phyloP scores from a whole-genome alignment of 2,329 filamentous ascomycete genomes.

The Neonectria magnoliae region DNA sequence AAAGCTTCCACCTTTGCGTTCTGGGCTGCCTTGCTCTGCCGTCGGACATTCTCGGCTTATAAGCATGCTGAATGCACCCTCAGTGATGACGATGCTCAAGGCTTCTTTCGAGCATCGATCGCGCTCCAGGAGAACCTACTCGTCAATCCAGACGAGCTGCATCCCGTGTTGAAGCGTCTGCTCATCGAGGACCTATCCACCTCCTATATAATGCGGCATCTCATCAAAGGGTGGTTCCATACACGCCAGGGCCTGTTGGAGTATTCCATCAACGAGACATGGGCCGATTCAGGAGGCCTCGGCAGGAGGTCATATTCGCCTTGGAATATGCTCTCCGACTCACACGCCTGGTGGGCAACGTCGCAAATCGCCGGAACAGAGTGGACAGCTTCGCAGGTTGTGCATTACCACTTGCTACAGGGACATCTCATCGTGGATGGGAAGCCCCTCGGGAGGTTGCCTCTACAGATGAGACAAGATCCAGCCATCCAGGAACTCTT shows the following conservation, averaged over 20 bases:
- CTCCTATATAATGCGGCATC: slow-evolving; percentile 11
- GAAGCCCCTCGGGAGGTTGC: slow-evolving; percentile 57
- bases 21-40: slow-evolving; percentile 66
- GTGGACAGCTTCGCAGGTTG: slow-evolving; percentile 27
- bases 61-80: neutral
- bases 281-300: neutral
- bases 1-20: slow-evolving; percentile 55
- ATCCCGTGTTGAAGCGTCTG: slow-evolving; percentile 12
- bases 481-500: slow-evolving; percentile 61
- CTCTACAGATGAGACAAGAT: slow-evolving; percentile 58
- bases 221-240: slow-evolving; percentile 13
- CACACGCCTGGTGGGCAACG: slow-evolving; percentile 16
- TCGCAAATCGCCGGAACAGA: neutral
- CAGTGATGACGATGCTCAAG: slow-evolving; percentile 9
- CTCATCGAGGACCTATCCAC: slow-evolving; percentile 35
- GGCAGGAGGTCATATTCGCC: slow-evolving; percentile 2
- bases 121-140: slow-evolving; percentile 43
- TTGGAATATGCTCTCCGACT: slow-evolving; percentile 9
- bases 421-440: slow-evolving; percentile 51
- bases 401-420: slow-evolving; percentile 48
- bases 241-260: slow-evolving; percentile 45
- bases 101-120: slow-evolving; percentile 40
- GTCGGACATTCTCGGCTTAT: slow-evolving; percentile 47
- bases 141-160: slow-evolving; percentile 24
- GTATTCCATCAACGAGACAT: slow-evolving; percentile 30